Base-by-base conservation (phyloP, 495 filamentous ascomycete genomes). In the Jackrogersella multiformis region DNA sequence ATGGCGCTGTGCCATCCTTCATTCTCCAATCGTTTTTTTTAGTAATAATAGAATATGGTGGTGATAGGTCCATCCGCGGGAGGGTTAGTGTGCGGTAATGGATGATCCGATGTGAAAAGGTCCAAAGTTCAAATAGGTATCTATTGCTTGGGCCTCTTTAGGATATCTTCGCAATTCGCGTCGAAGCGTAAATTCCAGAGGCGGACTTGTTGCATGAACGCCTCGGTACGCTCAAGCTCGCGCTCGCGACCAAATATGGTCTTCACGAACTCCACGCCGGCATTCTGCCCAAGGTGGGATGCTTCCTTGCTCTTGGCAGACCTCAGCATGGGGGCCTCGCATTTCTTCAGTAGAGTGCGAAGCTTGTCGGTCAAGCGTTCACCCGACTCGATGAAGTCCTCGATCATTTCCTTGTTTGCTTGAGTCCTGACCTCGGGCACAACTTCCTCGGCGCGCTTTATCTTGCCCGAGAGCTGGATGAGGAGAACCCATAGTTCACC, bases 111-210 rank as follows among this genome's bases (percentile, higher is more conserved):
- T 16, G 10, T 52, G 24, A 36, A 49, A 18, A 69, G 56, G 55
- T 55, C 49, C 44, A 44, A 45, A 57, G 26, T 48, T 20, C 61
- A 52, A 26, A 24, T 16, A 30, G 7, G 3, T 7, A 35, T 76
- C 76, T 81, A 84, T 71, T 78, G 66, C 67, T 76, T 79, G 45
- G 86, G 84, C 67, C 81, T 82, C 71, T 86, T 86, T 54, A 98
- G 81, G 57, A 97, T 95, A 7, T 92, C 90, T 72, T 97, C 94
- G 81, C 93, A 97, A 83, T 97, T 97, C 74, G 92, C 92, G 73
- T 97, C 94, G 74, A 97, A 99, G 18, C 95, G 89, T 80, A 96
- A 88, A 73, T 91, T 92, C 94, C 95, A 99, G 9, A 94, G 84
- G n/a, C 90, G 88, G 74, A 97, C 89, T 54, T 89, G 89, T 66